A percentile compares a stretch with the other conserved stretches of the same genome.
phyloP scores from a whole-genome alignment of 177 flowering plant species.

The Telopea speciosissima region DNA sequence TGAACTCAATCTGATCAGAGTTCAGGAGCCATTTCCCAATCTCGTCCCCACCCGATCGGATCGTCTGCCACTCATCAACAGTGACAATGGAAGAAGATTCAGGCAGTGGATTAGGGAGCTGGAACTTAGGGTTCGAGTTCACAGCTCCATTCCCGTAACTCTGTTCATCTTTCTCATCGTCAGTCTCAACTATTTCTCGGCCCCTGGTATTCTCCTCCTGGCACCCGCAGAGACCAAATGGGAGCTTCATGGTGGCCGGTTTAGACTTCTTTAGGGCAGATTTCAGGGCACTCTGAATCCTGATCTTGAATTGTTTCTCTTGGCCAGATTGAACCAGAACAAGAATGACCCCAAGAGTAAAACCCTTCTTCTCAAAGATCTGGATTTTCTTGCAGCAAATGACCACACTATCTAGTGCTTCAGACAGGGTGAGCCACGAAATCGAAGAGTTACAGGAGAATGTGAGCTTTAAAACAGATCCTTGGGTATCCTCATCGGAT shows the following conservation, averaged over 20 bases:
- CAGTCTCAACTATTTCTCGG: constrained; percentile 43
- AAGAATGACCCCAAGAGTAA: constrained; percentile 63
- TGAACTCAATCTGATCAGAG: constrained; percentile 68
- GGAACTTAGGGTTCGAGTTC: constrained; percentile 28
- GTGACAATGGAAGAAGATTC: constrained; percentile 45
- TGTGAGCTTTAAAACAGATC: constrained; percentile 59
- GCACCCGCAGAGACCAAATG: constrained; percentile 94
- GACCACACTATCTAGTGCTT: constrained; percentile 59
- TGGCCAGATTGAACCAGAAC: constrained; percentile 61
- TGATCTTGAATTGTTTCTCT: constrained; percentile 48
- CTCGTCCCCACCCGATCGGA: constrained; percentile 61
- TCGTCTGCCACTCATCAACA: constrained; percentile 90
- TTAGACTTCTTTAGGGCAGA: constrained; percentile 62
- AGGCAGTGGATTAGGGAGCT: constrained; percentile 54
- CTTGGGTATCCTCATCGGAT: constrained; percentile 42
- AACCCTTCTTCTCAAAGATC: constrained; percentile 86
- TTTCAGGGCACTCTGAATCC: constrained; percentile 63
- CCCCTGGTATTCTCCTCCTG: constrained; percentile 63
- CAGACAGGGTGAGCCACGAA: constrained; percentile 79
- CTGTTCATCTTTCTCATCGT: constrained; percentile 41
- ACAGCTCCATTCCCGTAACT: constrained; percentile 35
- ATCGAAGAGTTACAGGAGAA: constrained; percentile 81
- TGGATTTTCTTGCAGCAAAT: constrained; percentile 88
- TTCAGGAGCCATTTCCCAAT: constrained; percentile 70
- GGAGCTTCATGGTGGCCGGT: constrained; percentile 56